These are phyloP conservation scores for Euphorbia celastroides DNA, from an alignment of 441 rosid genomes.

Conservation along the genomic window DNA sequence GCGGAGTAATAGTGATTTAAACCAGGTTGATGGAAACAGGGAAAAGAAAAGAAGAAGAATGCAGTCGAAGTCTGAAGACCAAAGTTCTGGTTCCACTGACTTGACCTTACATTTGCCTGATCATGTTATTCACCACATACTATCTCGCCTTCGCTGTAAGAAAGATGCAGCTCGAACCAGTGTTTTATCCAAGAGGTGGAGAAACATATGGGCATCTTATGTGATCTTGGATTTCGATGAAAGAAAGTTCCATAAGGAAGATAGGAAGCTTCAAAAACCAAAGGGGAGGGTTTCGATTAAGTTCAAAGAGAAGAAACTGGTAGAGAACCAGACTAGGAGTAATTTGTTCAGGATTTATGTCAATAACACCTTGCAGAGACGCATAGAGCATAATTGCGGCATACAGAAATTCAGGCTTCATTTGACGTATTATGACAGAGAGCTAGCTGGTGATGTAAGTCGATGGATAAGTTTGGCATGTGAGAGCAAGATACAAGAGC, in stretches of 20 bases:
- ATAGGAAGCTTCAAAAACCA: background rate
- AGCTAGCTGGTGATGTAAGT: constrained; percentile 6
- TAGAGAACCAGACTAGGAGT: constrained; percentile 1
- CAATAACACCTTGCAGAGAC: constrained; percentile 20
- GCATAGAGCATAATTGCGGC: constrained; percentile 8
- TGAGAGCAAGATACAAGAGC: constrained; percentile 21
- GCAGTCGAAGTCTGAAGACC: constrained; percentile 10
- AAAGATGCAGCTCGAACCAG: constrained; percentile 33
- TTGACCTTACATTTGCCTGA: constrained; percentile 30
- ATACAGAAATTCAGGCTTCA: constrained; percentile 26
- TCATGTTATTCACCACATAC: constrained; percentile 27
- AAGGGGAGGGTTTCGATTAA: background rate
- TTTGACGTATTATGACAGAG: constrained; percentile 13
- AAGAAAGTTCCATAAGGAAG: constrained; percentile 20
- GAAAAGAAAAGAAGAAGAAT: constrained; percentile 16
- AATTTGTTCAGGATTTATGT: constrained; percentile 21
- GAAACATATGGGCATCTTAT: constrained; percentile 23
- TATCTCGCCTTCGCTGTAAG: constrained; percentile 21
- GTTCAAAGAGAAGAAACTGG: background rate
- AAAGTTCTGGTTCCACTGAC: constrained; percentile 17
- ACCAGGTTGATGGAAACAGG: constrained; percentile 6
- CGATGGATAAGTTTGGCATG: constrained; percentile 23
- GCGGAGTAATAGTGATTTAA: constrained; percentile 18
- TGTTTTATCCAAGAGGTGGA: constrained; percentile 33
- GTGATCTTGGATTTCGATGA: constrained; percentile 26